A percentile compares a stretch with the other conserved stretches of the same genome.
These are phyloP conservation scores for Naganishia sp. DNA, from an alignment of 1,284 basidiomycete species.

Conservation along the genomic window DNA sequence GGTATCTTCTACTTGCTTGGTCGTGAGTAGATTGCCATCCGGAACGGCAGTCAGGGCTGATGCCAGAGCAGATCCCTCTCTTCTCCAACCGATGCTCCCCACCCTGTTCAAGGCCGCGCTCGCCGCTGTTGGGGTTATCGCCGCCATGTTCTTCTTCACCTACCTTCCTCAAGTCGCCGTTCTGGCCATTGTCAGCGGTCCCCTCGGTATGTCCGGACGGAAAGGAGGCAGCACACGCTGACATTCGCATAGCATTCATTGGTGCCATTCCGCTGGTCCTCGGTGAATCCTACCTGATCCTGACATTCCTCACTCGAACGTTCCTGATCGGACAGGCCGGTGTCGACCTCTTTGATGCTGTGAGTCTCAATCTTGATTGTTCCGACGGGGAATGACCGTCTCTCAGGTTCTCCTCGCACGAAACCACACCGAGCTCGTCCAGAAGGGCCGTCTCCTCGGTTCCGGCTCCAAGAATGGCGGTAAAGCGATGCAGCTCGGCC, in stretches of 20 bases:
- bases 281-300: slow-evolving; percentile 55
- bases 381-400: not conserved
- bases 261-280: slow-evolving; percentile 56
- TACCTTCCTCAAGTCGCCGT: slow-evolving; percentile 70
- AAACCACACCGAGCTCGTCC: slow-evolving; percentile 52
- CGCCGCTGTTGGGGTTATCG: slow-evolving; percentile 54
- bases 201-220: slow-evolving; percentile 53
- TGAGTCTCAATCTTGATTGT: too few species aligned
- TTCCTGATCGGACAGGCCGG: slow-evolving; percentile 59
- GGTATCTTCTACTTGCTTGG: slow-evolving; percentile 52
- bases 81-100: slow-evolving; percentile 52
- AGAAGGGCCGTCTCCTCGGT: slow-evolving; percentile 50
- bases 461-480: slow-evolving; percentile 35
- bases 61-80: slow-evolving; percentile 47
- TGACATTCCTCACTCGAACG: slow-evolving; percentile 57
- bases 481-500: slow-evolving; percentile 48
- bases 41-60: not conserved
- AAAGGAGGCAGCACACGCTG: too few species aligned
- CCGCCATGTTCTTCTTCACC: slow-evolving; percentile 63
- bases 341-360: slow-evolving; percentile 56
- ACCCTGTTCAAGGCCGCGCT: slow-evolving; percentile 47
- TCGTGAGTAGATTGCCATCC: slow-evolving; percentile 38
- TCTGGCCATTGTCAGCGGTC: slow-evolving; percentile 65
- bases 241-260: slow-evolving; percentile 46
- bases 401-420: slow-evolving; percentile 51